These are phyloP conservation scores for Aspergillus pseudoglaucus DNA, from an alignment of 2,329 filamentous ascomycete species.

Conservation along the genomic window DNA sequence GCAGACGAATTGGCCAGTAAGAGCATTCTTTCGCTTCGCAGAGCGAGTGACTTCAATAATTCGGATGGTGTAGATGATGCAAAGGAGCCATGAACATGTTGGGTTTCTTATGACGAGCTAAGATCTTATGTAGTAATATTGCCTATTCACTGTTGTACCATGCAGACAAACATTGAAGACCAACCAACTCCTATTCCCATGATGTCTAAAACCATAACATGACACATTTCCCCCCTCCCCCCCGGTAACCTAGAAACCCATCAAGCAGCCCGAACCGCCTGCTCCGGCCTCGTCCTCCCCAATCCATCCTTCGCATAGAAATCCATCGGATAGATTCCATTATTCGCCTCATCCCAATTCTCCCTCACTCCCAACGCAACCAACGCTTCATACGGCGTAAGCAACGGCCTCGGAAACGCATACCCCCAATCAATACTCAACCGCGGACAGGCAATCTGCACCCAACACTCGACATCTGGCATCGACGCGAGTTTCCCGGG, in stretches of 20 bases:
- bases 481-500: conserved; percentile 92
- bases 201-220: not conserved
- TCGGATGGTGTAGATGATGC: conserved; percentile 31
- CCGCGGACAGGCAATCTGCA: conserved; percentile 94
- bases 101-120: conserved; percentile 16
- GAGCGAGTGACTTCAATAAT: conserved; percentile 33
- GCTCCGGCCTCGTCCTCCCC: conserved; percentile 61
- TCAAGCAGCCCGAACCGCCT: conserved; percentile 14
- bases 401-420: conserved; percentile 77
- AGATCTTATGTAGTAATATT: conserved; percentile 13
- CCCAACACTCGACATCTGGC: conserved; percentile 93
- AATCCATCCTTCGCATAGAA: conserved; percentile 92
- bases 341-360: conserved; percentile 59
- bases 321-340: conserved; percentile 88
- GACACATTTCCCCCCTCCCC: too few species aligned
- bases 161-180: not conserved
- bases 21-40: conserved; percentile 30
- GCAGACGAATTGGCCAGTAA: conserved; percentile 34
- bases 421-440: conserved; percentile 99
- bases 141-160: too few species aligned
- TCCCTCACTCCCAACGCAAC: conserved; percentile 76
- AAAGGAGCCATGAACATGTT: conserved; percentile 21
- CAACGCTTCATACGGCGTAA: conserved; percentile 93
- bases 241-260: not conserved
- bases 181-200: not conserved